Evolutionary conservation across 768 basidiomycete genomes (phyloP).

Genomic region (Hydnum rufescens): DNA sequence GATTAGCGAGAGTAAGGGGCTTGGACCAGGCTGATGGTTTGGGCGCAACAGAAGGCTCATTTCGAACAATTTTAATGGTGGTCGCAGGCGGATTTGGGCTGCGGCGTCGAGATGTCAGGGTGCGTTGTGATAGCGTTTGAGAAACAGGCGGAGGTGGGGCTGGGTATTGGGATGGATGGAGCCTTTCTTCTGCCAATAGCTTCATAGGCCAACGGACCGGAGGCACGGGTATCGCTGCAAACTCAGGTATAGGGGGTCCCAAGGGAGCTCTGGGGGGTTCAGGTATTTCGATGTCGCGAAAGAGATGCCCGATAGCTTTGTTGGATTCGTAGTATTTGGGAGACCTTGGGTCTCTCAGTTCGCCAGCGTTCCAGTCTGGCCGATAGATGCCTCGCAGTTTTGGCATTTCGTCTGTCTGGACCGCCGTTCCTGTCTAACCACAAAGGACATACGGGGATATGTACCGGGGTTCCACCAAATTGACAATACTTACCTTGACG

Average conservation of each 20-base stretch:
- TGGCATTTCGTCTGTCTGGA: neutral
- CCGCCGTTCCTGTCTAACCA: neutral
- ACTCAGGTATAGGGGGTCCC: neutral
- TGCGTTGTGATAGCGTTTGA: neutral
- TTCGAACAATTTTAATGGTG: neutral
- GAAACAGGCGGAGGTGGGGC: too few relatives aligned
- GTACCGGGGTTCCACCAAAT: neutral
- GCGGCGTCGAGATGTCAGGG: neutral
- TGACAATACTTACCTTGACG: constrained; percentile 4
- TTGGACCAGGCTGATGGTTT: too few relatives aligned
- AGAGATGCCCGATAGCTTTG: neutral
- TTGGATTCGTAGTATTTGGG: neutral
- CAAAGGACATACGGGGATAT: neutral
- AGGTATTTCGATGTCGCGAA: constrained; percentile 1
- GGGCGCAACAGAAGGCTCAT: too few relatives aligned
- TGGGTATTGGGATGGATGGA: neutral
- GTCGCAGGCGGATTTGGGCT: neutral
- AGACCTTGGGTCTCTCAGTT: neutral
- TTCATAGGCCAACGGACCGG: neutral
- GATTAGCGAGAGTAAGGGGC: too few relatives aligned
- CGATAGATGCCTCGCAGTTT: neutral
- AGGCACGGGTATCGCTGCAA: neutral
- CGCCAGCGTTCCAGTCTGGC: constrained; percentile 3
- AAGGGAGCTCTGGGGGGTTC: neutral
- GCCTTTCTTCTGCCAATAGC: neutral